Conservation (phyloP, 345 rosid genomes). For the Arabidopsis suecica region DNA sequence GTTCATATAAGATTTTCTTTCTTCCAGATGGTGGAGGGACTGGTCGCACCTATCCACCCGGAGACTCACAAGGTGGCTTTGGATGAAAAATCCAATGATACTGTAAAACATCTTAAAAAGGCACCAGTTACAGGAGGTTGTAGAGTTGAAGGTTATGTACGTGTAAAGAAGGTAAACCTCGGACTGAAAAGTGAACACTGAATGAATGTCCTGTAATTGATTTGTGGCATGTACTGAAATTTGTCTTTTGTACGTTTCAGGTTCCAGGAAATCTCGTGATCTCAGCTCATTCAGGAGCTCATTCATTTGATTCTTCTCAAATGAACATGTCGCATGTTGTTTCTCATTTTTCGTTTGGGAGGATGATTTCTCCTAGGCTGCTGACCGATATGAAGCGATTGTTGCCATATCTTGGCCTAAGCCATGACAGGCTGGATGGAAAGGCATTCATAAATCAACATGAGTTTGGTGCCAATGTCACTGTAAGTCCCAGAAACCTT, state of each 20-base stretch:
- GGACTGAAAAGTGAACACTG: conserved; percentile 18
- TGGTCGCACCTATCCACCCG: conserved; percentile 70
- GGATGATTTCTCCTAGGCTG: conserved; percentile 60
- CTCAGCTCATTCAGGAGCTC: conserved; percentile 88
- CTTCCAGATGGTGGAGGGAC: conserved; percentile 71
- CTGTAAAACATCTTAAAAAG: conserved; percentile 46
- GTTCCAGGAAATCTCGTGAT: conserved; percentile 95
- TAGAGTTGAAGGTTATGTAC: conserved; percentile 94
- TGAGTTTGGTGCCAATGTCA: conserved; percentile 88
- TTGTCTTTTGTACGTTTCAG: conserved; percentile 50
- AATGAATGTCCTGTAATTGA: conserved; percentile 15
- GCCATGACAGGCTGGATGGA: conserved; percentile 86
- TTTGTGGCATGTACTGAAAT: conserved; percentile 10
- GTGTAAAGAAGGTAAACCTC: conserved; percentile 87
- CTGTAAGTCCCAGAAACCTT: conserved; percentile 62
- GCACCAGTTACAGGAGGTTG: conserved; percentile 96
- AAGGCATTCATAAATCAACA: conserved; percentile 77
- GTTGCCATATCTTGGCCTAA: conserved; percentile 81
- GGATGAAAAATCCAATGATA: conserved; percentile 48
- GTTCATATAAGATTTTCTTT: conserved; percentile 31
- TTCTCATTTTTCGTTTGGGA: conserved; percentile 86
- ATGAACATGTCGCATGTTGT: conserved; percentile 98
- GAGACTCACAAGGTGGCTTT: conserved; percentile 64
- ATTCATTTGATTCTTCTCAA: conserved; percentile 87
- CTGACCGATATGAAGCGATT: conserved; percentile 68